A percentile compares a stretch with the other conserved stretches of the same genome.
phyloP scores from a whole-genome alignment of 805 yeast species.

The Torulaspora delbrueckii region DNA sequence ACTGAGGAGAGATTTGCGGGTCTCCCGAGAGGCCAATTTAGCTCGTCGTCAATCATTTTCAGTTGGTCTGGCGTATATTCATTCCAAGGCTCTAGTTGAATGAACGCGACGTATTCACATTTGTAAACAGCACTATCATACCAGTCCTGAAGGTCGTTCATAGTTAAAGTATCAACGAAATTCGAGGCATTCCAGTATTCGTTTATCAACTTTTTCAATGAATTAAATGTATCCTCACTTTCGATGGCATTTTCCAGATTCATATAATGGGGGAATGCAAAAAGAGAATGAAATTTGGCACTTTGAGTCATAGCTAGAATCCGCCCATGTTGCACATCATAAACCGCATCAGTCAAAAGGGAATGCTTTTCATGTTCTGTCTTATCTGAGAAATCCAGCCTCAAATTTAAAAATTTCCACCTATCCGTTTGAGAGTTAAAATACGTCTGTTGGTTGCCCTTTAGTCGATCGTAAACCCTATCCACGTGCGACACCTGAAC shows the following conservation, averaged over 20 bases:
- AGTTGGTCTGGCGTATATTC: conserved; percentile 48
- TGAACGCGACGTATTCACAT: conserved; percentile 69
- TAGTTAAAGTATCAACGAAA: conserved; percentile 43
- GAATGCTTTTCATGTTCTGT: conserved; percentile 47
- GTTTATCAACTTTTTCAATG: conserved; percentile 42
- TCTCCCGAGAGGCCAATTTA: conserved; percentile 68
- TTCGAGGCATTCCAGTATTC: conserved; percentile 44
- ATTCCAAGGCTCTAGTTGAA: conserved; percentile 64
- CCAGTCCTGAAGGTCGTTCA: conserved; percentile 35
- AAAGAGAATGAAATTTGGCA: conserved; percentile 59
- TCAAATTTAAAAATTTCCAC: conserved; percentile 38
- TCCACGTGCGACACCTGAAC: conserved; percentile 25
- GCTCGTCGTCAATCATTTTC: conserved; percentile 63
- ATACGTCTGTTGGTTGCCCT: conserved; percentile 14
- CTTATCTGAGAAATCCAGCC: conserved; percentile 38
- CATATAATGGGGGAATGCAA: conserved; percentile 53
- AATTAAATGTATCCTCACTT: conserved; percentile 40
- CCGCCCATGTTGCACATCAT: conserved; percentile 63
- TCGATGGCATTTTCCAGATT: conserved; percentile 40
- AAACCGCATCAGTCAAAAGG: conserved; percentile 53
- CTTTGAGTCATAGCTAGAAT: conserved; percentile 54
- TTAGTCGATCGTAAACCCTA: conserved; percentile 17
- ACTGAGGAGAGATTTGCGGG: conserved; percentile 51
- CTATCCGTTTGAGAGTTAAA: conserved; percentile 37
- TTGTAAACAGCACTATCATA: conserved; percentile 36